A percentile compares a stretch with the other conserved stretches of the same genome.
phyloP scores from a whole-genome alignment of 495 filamentous ascomycete genomes.

The Chaetomidium leptoderma region DNA sequence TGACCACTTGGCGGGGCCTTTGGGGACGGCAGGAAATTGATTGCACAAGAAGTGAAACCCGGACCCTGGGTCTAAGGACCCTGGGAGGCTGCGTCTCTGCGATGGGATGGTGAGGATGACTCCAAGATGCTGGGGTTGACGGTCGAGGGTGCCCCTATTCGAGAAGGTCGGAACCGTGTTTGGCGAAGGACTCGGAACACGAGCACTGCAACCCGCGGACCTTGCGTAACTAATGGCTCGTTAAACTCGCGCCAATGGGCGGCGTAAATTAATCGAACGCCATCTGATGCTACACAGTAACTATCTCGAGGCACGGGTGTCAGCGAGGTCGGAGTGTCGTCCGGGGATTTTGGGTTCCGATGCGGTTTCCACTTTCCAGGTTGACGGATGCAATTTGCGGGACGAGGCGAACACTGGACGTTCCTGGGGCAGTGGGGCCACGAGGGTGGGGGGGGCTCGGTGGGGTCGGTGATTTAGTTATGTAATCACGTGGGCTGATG shows the following conservation, averaged over 20 bases:
- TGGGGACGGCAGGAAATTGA: constrained; percentile 20
- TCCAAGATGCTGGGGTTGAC: not conserved
- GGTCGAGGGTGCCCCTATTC: not conserved
- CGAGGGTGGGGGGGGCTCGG: no score
- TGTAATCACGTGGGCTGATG: no score
- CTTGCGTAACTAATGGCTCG: no score
- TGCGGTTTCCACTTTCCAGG: not conserved
- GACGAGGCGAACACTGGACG: no score
- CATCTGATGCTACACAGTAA: not conserved
- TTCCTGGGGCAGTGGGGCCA: no score
- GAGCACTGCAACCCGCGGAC: not conserved
- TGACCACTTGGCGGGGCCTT: constrained; percentile 11
- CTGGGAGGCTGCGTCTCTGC: not conserved
- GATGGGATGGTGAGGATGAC: not conserved
- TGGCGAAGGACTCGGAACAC: not conserved
- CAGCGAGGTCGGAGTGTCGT: constrained; percentile 1
- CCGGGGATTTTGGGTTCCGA: constrained; percentile 1
- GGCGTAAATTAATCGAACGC: not conserved
- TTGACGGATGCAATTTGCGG: not conserved
- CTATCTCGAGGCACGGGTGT: not conserved
- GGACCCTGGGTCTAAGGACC: constrained; percentile 9
- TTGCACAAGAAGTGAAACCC: not conserved
- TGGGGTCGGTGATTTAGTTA: no score
- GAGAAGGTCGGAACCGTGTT: not conserved
- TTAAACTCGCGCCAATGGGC: no score